Base-by-base conservation (phyloP, 2,329 filamentous ascomycete species). In the Claviceps arundinis region DNA sequence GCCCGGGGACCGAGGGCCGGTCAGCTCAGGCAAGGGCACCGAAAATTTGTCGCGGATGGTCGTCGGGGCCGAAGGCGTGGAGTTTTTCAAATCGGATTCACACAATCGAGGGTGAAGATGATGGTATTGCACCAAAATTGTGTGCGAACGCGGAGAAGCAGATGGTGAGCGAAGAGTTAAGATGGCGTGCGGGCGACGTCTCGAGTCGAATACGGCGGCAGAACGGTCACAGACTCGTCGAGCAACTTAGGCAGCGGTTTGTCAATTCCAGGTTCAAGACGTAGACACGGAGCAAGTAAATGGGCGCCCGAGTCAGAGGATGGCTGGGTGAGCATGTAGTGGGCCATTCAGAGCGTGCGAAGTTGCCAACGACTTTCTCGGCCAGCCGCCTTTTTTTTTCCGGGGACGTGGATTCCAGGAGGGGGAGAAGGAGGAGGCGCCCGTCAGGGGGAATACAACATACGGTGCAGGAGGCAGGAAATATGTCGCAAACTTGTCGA, bases 261-360 rank as follows among this genome's bases (percentile, higher is more conserved):
- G 55, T 58, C 54, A 56, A 58, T 58, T 56, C 59, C 55, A 61
- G 56, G 55, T 26, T 26, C 48, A 47, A 44, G 51, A 50, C 48
- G 56, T 26, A 52, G 58, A 59, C 63, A 61, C 59, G 30, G 64
- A 62, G 59, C 59, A 62, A 60, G 59, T 57, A 55, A 59, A 59
- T 66, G 59, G 62, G 59, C 53, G 55, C 59, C 68, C 67, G 65
- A 65, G 62, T 59, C 62, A 65, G 61, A 60, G 62, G 65, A 72
- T 70, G 71, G 72, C 70, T 73, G 70, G 71, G 62, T 60, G 58
- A 64, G 65, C 68, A 71, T 72, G 65, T 63, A 34, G 64, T 59
- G 63, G 65, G 57, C 59, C 54, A 44, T 24, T 24, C 42, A 56
- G 56, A 56, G 61, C 58, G 9, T 53, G 57, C 59, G 56, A 60